phyloP scores from a whole-genome alignment of 2,329 filamentous ascomycete species.

The Diaporthe sp. region DNA sequence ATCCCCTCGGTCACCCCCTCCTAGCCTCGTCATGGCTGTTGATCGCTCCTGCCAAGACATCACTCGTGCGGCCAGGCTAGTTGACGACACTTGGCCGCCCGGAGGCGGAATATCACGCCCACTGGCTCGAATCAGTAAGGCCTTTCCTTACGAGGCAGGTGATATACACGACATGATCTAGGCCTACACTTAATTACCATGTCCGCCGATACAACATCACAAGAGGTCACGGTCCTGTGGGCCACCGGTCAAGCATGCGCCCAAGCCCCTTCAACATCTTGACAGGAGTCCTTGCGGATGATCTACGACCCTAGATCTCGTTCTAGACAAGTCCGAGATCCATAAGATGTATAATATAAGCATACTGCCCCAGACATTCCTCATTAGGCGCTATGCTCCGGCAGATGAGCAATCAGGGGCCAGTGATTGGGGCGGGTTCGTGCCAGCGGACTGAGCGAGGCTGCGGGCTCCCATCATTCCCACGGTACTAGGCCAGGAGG shows the following conservation, averaged over 20 bases:
- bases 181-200: constrained; percentile 1
- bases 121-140: background rate
- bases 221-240: background rate
- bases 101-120: constrained; percentile 19
- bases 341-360: constrained; percentile 30
- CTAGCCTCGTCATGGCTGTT: background rate
- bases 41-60: constrained; percentile 33
- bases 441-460: background rate
- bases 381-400: constrained; percentile 1
- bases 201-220: background rate
- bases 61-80: background rate
- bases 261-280: background rate
- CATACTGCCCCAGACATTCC: constrained; percentile 8
- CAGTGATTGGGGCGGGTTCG: constrained; percentile 17
- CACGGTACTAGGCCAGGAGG: background rate
- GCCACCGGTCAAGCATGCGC: constrained; percentile 17
- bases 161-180: constrained; percentile 3
- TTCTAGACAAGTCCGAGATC: constrained; percentile 9
- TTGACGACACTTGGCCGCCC: constrained; percentile 30
- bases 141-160: constrained; percentile 30
- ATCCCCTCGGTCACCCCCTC: background rate
- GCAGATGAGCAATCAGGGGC: constrained; percentile 11
- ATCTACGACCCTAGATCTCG: constrained; percentile 1
- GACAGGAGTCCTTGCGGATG: constrained; percentile 15
- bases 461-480: background rate